Percentiles rank a stretch among this genome's conserved stretches.
These are phyloP conservation scores for Neotropicomus parvogracilis DNA, from an alignment of 1,284 basidiomycete genomes.

Conservation along the genomic window DNA sequence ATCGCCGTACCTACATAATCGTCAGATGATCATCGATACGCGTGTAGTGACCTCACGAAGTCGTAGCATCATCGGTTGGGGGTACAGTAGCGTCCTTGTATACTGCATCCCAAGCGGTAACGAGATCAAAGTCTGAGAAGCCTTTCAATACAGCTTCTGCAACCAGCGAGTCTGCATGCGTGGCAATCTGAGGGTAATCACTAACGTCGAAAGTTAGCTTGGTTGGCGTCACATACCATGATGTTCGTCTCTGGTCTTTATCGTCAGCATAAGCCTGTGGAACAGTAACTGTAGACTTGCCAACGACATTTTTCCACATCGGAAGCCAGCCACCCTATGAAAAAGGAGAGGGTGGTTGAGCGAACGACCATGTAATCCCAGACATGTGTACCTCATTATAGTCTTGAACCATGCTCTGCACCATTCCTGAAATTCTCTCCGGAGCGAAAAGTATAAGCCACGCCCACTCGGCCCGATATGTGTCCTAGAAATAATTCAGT, in stretches of 20 bases:
- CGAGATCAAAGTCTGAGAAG: conserved; percentile 58
- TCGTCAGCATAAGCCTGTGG: neutral
- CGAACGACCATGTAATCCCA: neutral
- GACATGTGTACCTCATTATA: conserved; percentile 54
- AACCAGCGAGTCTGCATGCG: conserved; percentile 78
- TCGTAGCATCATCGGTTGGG: conserved; percentile 58
- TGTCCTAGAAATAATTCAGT: conserved; percentile 48
- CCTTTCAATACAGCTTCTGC: conserved; percentile 75
- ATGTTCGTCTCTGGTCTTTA: conserved; percentile 59
- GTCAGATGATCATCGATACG: conserved; percentile 9
- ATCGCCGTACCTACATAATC: conserved; percentile 57
- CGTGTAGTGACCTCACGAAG: conserved; percentile 39
- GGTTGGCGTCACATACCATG: conserved; percentile 43
- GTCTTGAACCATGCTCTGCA: conserved; percentile 78
- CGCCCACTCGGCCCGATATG: conserved; percentile 75
- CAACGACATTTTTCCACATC: conserved; percentile 89
- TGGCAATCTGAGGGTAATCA: conserved; percentile 51
- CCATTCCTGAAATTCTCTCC: conserved; percentile 71
- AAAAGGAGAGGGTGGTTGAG: conserved; percentile 1
- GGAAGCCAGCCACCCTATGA: conserved; percentile 76
- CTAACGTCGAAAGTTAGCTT: neutral
- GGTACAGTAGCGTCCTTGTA: conserved; percentile 71
- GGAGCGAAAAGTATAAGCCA: conserved; percentile 77
- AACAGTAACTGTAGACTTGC: conserved; percentile 32
- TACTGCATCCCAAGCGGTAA: conserved; percentile 72